Percentiles rank a stretch among this genome's conserved stretches.
Conservation (phyloP, 129 eudicot species). For the Centella asiatica region DNA sequence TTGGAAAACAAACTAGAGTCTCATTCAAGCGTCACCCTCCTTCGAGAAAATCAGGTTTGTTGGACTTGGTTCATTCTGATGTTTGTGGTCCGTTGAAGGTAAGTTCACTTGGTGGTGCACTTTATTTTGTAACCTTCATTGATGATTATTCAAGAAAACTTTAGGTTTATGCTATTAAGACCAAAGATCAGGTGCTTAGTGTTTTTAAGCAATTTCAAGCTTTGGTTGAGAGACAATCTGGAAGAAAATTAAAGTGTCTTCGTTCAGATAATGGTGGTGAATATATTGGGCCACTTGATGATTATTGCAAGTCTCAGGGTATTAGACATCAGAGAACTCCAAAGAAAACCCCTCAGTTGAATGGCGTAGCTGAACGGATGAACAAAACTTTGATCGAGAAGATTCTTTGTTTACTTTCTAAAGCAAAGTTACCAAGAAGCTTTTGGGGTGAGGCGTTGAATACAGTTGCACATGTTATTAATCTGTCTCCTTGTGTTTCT, state of each 20-base stretch:
- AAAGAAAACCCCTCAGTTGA: background rate
- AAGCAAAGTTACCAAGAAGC: background rate
- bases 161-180: background rate
- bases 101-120: background rate
- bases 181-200: background rate
- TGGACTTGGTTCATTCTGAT: slow-evolving; percentile 9
- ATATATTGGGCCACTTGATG: background rate
- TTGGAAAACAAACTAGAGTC: slow-evolving; percentile 4
- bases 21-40: background rate
- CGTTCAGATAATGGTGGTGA: background rate
- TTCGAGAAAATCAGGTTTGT: background rate
- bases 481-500: background rate
- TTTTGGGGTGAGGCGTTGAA: slow-evolving; percentile 5
- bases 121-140: slow-evolving; percentile 22
- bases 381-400: background rate
- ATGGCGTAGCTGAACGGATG: slow-evolving; percentile 4
- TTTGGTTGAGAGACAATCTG: background rate
- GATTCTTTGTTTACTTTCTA: background rate
- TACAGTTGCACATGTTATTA: background rate
- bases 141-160: background rate
- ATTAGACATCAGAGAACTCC: background rate
- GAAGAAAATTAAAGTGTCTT: background rate
- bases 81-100: slow-evolving; percentile 8
- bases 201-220: slow-evolving; percentile 3
- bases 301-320: background rate